Evolutionary conservation across 257 asterid genomes (phyloP).

Genomic region (Paraleonurus japonicus): DNA sequence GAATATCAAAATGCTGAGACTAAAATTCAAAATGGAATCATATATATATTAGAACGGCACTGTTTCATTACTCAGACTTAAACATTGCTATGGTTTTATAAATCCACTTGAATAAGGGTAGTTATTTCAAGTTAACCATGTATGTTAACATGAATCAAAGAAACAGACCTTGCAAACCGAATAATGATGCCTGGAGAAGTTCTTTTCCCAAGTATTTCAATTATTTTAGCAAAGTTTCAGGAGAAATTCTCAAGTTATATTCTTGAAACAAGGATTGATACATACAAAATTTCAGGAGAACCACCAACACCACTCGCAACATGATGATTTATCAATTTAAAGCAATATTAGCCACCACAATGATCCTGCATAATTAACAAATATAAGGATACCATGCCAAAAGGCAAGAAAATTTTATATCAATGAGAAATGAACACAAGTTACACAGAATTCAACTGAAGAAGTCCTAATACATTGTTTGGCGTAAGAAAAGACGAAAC

Average conservation of each 20-base stretch:
- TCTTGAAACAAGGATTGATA: conserved; percentile 1
- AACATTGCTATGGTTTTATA: background rate
- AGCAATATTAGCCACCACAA: conserved; percentile 70
- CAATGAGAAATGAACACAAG: background rate
- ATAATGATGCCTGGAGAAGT: background rate
- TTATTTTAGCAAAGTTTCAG: background rate
- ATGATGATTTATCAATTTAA: conserved; percentile 58
- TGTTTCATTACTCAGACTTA: no score
- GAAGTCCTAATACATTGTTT: background rate
- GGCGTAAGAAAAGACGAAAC: background rate
- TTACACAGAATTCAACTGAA: background rate
- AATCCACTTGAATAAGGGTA: background rate
- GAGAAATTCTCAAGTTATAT: background rate
- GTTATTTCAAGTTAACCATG: background rate
- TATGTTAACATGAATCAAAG: background rate
- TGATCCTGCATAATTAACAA: conserved; percentile 43
- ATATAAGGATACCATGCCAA: conserved; percentile 2
- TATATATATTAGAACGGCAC: no score
- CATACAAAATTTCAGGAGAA: conserved; percentile 70
- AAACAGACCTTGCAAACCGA: background rate
- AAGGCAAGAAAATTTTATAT: background rate
- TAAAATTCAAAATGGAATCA: background rate
- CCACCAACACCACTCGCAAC: conserved; percentile 27
- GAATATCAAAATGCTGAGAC: background rate
- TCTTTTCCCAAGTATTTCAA: background rate